Conservation (phyloP, 106 monocot species). For the Chionographis japonica region DNA sequence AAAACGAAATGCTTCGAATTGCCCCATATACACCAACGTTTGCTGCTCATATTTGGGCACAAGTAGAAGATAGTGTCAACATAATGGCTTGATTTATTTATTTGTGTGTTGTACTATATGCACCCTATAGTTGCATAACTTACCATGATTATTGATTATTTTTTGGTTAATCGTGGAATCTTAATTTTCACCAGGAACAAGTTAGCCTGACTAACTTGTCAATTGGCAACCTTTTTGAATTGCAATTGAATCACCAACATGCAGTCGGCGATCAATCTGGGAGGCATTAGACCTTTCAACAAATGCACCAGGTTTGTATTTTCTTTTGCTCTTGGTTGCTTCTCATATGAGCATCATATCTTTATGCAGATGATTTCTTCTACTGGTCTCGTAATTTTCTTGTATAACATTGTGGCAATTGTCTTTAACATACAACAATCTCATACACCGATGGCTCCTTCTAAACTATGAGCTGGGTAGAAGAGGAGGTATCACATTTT, state of each 20-base stretch:
- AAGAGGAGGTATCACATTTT: slow-evolving; percentile 7
- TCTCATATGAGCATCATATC: not conserved
- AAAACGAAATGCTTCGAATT: slow-evolving; percentile 28
- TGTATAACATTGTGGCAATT: too few species aligned
- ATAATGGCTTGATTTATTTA: slow-evolving; percentile 22
- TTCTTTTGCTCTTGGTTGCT: not conserved
- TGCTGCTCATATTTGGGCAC: slow-evolving; percentile 34
- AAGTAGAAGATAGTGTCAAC: slow-evolving; percentile 29
- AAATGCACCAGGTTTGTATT: slow-evolving; percentile 42
- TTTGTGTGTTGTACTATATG: too few species aligned
- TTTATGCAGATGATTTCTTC: not conserved
- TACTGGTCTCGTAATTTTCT: too few species aligned
- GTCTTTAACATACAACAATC: slow-evolving; percentile 43
- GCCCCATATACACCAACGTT: slow-evolving; percentile 30
- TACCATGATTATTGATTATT: too few species aligned
- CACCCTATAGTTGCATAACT: not conserved
- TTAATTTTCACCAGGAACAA: slow-evolving; percentile 29
- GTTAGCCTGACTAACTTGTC: slow-evolving; percentile 41
- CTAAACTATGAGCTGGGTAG: slow-evolving; percentile 43
- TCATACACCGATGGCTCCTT: slow-evolving; percentile 38
- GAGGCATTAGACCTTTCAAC: slow-evolving; percentile 38
- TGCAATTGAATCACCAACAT: slow-evolving; percentile 38
- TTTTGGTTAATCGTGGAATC: too few species aligned
- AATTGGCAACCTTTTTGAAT: slow-evolving; percentile 41
- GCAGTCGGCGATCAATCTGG: slow-evolving; percentile 35